These are phyloP conservation scores for Apostasia shenzhenica DNA, from an alignment of 106 monocot genomes.

Conservation along the genomic window DNA sequence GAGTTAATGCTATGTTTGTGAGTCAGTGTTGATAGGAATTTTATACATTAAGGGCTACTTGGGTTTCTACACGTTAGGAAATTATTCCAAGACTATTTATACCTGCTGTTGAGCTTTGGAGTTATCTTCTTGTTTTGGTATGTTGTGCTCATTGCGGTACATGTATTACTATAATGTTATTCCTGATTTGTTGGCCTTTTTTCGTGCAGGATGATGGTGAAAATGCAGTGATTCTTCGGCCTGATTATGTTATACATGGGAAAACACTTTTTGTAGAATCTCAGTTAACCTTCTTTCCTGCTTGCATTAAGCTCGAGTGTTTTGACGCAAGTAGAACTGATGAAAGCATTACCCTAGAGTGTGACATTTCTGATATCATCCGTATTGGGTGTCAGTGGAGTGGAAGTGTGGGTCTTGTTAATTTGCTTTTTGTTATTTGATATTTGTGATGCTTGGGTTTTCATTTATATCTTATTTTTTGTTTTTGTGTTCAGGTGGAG, in stretches of 20 bases:
- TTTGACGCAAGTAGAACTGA: not conserved
- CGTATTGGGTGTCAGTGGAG: constrained; percentile 3
- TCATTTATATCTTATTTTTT: not conserved
- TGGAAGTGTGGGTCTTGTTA: constrained; percentile 6
- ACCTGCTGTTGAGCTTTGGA: no score
- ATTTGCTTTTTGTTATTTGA: not conserved
- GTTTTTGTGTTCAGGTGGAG: constrained; percentile 2
- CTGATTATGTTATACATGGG: constrained; percentile 7
- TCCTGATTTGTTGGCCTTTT: not conserved
- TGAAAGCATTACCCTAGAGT: constrained; percentile 2
- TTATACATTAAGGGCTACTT: no score
- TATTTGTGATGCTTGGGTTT: not conserved
- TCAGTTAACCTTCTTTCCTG: constrained; percentile 3
- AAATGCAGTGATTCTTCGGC: constrained; percentile 1
- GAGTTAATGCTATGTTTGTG: no score
- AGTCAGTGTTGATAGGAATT: no score
- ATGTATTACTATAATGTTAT: no score
- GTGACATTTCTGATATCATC: constrained; percentile 7
- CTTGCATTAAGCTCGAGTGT: constrained; percentile 7
- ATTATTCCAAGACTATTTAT: no score
- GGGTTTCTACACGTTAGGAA: no score
- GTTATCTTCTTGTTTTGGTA: no score
- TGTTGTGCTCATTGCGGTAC: no score
- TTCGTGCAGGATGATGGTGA: constrained; percentile 4
- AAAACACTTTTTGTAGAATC: constrained; percentile 2